A percentile compares a stretch with the other conserved stretches of the same genome.
Conservation (phyloP, 768 basidiomycete species). For the Cubamyces sp. region DNA sequence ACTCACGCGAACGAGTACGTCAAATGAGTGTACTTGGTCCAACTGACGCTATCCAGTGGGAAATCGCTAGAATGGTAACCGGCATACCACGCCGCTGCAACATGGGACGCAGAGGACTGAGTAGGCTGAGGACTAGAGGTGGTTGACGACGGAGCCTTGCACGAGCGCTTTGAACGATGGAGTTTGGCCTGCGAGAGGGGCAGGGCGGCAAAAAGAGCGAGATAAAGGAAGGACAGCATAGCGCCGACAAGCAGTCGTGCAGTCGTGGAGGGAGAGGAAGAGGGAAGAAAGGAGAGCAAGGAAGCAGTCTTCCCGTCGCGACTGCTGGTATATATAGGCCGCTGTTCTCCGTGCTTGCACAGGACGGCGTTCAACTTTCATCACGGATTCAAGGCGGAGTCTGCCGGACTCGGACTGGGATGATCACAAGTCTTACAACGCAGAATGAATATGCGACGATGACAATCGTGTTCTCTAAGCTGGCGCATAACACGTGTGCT, state of each 20-base stretch:
- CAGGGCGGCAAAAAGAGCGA: constrained; percentile 14
- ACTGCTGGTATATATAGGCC: constrained; percentile 2
- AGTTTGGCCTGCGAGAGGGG: constrained; percentile 19
- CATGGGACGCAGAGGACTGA: constrained; percentile 21
- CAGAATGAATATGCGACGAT: too few relatives aligned
- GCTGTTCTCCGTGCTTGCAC: constrained; percentile 8
- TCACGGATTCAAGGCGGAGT: background rate
- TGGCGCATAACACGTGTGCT: too few relatives aligned
- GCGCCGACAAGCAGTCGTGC: constrained; percentile 4
- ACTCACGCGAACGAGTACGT: constrained; percentile 69
- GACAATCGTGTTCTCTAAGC: too few relatives aligned
- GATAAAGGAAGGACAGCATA: constrained; percentile 25
- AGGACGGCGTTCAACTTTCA: background rate
- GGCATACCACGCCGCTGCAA: constrained; percentile 60
- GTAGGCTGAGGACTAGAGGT: too few relatives aligned
- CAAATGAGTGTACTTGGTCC: constrained; percentile 59
- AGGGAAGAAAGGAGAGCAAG: background rate
- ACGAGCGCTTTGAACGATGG: constrained; percentile 10
- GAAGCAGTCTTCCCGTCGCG: background rate
- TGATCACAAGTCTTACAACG: too few relatives aligned
- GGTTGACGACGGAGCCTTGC: background rate
- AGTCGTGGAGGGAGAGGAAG: constrained; percentile 1
- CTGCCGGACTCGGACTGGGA: too few relatives aligned
- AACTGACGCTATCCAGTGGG: constrained; percentile 50
- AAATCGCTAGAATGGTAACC: constrained; percentile 50